Evolutionary conservation across 371 early-diverging fungal species (phyloP).

Genomic region (Syncephalis plumigaleata): DNA sequence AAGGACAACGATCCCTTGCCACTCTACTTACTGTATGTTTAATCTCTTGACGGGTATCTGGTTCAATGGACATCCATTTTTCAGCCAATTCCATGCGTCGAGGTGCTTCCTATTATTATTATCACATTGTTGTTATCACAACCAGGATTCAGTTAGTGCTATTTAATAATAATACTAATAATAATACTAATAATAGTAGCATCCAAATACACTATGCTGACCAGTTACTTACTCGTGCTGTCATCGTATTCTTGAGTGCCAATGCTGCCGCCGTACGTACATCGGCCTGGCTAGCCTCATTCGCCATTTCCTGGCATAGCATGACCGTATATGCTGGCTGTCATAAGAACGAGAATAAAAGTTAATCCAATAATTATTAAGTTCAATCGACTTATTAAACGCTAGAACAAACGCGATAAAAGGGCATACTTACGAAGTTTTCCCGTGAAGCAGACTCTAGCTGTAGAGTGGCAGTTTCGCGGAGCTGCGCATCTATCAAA

Average conservation of each 20-base stretch:
- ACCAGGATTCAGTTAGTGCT: too few species aligned
- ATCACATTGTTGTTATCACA: too few species aligned
- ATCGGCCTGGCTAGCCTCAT: conserved; percentile 35
- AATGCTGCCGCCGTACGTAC: conserved; percentile 74
- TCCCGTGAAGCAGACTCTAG: conserved; percentile 53
- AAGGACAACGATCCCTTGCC: background rate
- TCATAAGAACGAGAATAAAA: too few species aligned
- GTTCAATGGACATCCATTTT: conserved; percentile 55
- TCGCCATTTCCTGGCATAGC: conserved; percentile 67
- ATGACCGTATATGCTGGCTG: conserved; percentile 60
- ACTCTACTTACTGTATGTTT: conserved; percentile 26
- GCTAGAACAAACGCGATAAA: background rate
- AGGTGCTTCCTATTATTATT: conserved; percentile 31
- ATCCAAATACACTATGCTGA: background rate
- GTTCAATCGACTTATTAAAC: background rate
- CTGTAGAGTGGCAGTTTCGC: conserved; percentile 61
- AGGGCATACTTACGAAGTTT: conserved; percentile 46
- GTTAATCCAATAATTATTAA: conserved; percentile 1
- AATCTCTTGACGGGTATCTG: conserved; percentile 18
- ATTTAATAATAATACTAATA: too few species aligned
- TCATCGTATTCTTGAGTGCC: conserved; percentile 77
- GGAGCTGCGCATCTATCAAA: conserved; percentile 25
- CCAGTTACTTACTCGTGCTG: conserved; percentile 46
- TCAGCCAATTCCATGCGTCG: conserved; percentile 43
- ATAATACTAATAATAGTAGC: too few species aligned